Evolutionary conservation across 805 yeast species (phyloP), one percentile per base, ranked within the genome.

Genomic region (Priceomyces fermenticarens): DNA sequence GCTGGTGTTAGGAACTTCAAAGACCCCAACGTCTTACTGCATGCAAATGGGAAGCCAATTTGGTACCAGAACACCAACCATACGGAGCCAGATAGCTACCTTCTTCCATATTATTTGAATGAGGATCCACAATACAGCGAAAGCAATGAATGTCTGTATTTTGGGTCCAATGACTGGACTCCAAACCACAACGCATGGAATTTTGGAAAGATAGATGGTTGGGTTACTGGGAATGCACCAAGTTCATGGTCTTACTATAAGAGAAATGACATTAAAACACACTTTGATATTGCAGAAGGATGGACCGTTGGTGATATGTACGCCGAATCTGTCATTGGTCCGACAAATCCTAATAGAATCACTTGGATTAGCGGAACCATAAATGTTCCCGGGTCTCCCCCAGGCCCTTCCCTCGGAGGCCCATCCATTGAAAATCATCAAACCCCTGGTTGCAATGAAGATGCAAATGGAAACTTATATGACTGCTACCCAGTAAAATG

Each of bases 171-270:
- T 28, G 39, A 36, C 10, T 36, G 39, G 39, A 36, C 32, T 14
- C 39, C 39, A 23, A 36, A 36, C 13, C 23, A 23, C 15, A 36
- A 36, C 12, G 39, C 39, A 10, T 36, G 39, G 39, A 36, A 36
- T 28, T n/a, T 27, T 13, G 39, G 39, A 8, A 28, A 17, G 13
- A 36, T 36, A n/a, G 33, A 36, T 36, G 39, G 39, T 10, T 36
- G 39, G 39, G 39, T 36, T 14, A 36, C 39, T 36, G 39, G 39
- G 3, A 36, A 36, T 25, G 14, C 33, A 13, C 39, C 39, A n/a
- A 27, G 29, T 36, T 36, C 39, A 14, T 36, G 39, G 39, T 36
- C 39, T 10, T 28, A 36, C 25, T 36, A 27, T 13, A 36, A 36
- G 26, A 26, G 39, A 23, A 25, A 36, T 11, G 39, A 36, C 14